Percentiles rank a stretch among this genome's conserved stretches.
Conservation (phyloP, 345 rosid species). For the Moringa oleifera region DNA sequence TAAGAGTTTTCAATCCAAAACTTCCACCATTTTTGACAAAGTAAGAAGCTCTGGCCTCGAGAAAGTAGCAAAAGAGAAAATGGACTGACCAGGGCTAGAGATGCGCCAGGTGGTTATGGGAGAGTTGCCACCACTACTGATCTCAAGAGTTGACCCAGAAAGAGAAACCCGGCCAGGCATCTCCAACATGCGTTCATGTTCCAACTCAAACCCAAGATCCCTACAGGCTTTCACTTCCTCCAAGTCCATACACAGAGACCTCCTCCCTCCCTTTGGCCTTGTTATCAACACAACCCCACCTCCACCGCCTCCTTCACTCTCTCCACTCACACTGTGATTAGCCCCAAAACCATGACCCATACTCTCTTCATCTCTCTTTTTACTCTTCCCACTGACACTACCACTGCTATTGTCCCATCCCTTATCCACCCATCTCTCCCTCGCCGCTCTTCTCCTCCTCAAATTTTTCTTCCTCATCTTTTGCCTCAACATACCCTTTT, state of each 20-base stretch:
- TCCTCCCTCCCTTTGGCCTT: conserved; percentile 72
- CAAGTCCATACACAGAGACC: conserved; percentile 83
- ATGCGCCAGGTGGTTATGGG: conserved; percentile 86
- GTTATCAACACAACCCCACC: conserved; percentile 69
- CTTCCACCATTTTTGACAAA: neutral
- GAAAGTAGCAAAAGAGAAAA: neutral
- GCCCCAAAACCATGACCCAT: conserved; percentile 13
- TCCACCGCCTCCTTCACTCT: conserved; percentile 44
- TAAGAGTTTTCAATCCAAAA: too few species aligned
- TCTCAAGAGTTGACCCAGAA: conserved; percentile 45
- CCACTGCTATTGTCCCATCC: neutral
- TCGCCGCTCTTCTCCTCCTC: conserved; percentile 15
- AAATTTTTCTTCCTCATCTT: conserved; percentile 25
- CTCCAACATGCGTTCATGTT: conserved; percentile 62
- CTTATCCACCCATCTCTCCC: conserved; percentile 20
- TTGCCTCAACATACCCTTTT: conserved; percentile 20
- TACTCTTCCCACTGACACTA: neutral
- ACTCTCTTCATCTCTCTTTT: conserved; percentile 18
- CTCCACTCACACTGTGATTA: conserved; percentile 43
- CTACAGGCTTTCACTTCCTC: conserved; percentile 89
- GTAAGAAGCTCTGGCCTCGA: neutral
- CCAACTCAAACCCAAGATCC: conserved; percentile 87
- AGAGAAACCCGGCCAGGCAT: conserved; percentile 44
- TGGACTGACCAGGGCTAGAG: conserved; percentile 77
- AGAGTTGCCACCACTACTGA: conserved; percentile 83